Evolutionary conservation across 192 early-diverging fungal genomes (phyloP), one percentile per base, ranked within the genome.

Genomic region (Coemansia sp.): DNA sequence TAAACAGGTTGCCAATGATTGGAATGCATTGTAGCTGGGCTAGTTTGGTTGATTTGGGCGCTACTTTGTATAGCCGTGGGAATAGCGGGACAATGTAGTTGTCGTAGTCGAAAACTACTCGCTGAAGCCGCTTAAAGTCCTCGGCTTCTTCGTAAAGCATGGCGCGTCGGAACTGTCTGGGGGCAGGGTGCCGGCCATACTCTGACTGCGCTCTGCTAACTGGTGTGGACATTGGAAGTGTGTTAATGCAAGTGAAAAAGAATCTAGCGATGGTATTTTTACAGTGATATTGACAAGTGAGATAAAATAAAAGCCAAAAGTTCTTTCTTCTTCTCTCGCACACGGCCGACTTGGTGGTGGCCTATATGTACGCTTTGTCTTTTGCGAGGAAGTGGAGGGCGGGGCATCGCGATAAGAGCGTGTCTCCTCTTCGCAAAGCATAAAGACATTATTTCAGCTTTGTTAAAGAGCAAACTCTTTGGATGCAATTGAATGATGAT

Each of bases 11-110:
- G 72, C 80, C 80, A 2, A 83, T 16, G 7, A 83, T 66, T 1
- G 80, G 80, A 14, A 83, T 48, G 39, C 80, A 83, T 56, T 83
- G 70, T 0, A 83, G 64, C 41, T 83, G 80, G 11, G 80, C 48
- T 10, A 83, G 53, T 50, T 77, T 77, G 41, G 80, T 83, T 4
- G 80, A 56, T 13, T 83, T 72, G 6, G 80, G 80, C 11, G 68
- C 67, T 4, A 66, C 34, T 7, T 56, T 51, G 31, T 74, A 50
- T 3, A 77, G 60, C 7, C 53, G 62, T 10, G 50, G 54, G 17
- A 77, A 77, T 5, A 83, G 72, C 31, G 80, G 80, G 24, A 77
- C 31, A 7, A 35, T 66, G 60, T 83, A 77, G 68, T 67, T 77
- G 72, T 83, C 80, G 34, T 74, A 83, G 33, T 73, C 69, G 19